A percentile compares a stretch with the other conserved stretches of the same genome.
These are phyloP conservation scores for Paraconiothyrium sp. DNA, from an alignment of 2,329 filamentous ascomycete genomes.

Conservation along the genomic window DNA sequence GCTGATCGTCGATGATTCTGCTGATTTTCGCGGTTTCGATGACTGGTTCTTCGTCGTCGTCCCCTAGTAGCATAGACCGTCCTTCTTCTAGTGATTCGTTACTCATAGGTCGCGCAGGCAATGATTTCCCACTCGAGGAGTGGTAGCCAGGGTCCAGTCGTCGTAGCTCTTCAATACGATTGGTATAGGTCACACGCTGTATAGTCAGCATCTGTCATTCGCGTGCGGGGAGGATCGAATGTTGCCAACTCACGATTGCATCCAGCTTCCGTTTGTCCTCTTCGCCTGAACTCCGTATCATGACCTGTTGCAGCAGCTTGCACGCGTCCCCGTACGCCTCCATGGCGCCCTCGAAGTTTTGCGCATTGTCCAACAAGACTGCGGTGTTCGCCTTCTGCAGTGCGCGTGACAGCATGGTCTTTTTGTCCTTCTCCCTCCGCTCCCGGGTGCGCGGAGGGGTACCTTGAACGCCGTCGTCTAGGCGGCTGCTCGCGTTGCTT, in stretches of 20 bases:
- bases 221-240: background rate
- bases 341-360: slow-evolving; percentile 91
- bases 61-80: slow-evolving; percentile 47
- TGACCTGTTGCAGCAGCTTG: slow-evolving; percentile 84
- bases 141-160: slow-evolving; percentile 69
- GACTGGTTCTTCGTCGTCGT: slow-evolving; percentile 51
- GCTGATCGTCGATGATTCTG: slow-evolving; percentile 59
- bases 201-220: slow-evolving; percentile 22
- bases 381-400: slow-evolving; percentile 95
- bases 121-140: slow-evolving; percentile 70
- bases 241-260: slow-evolving; percentile 76
- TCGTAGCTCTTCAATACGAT: slow-evolving; percentile 85
- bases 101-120: slow-evolving; percentile 76
- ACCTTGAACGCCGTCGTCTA: slow-evolving; percentile 44
- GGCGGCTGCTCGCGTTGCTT: slow-evolving; percentile 43
- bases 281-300: slow-evolving; percentile 81
- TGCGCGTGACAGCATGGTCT: slow-evolving; percentile 95
- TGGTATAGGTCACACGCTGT: slow-evolving; percentile 88
- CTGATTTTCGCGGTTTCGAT: slow-evolving; percentile 65
- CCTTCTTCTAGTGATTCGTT: slow-evolving; percentile 60
- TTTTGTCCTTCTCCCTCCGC: slow-evolving; percentile 68
- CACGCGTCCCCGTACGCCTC: slow-evolving; percentile 93
- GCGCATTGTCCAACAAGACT: slow-evolving; percentile 93
- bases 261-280: slow-evolving; percentile 92
- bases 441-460: slow-evolving; percentile 53